These are phyloP conservation scores for Pyrenophora tritici-repentis DNA, from an alignment of 2,329 filamentous ascomycete species.

Conservation along the genomic window DNA sequence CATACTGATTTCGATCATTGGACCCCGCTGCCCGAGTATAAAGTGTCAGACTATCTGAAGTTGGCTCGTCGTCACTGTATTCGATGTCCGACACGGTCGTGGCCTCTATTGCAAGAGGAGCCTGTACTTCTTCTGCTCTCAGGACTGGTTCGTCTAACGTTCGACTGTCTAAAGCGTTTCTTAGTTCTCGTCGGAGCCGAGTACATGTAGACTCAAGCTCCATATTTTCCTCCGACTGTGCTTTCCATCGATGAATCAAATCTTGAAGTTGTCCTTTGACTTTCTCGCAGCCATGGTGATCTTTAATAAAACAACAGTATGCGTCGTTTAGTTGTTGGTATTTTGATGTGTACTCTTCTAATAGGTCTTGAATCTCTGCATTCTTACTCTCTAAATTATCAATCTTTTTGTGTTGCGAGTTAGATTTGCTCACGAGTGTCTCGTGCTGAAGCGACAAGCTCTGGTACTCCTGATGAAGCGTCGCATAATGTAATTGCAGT, in stretches of 20 bases:
- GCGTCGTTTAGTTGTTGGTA: slow-evolving; percentile 1
- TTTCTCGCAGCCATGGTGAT: slow-evolving; percentile 4
- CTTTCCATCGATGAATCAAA: slow-evolving; percentile 10
- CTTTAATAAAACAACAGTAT: slow-evolving; percentile 4
- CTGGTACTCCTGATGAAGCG: slow-evolving; percentile 5
- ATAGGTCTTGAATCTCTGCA: slow-evolving; percentile 9
- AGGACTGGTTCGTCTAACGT: background rate
- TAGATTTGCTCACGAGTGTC: slow-evolving; percentile 6
- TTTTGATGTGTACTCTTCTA: slow-evolving; percentile 5
- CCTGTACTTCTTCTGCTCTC: slow-evolving; percentile 7
- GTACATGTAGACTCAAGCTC: slow-evolving; percentile 7
- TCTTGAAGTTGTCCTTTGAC: slow-evolving; percentile 12
- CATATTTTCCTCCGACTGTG: slow-evolving; percentile 4
- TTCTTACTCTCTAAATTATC: slow-evolving; percentile 11
- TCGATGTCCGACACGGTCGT: slow-evolving; percentile 10
- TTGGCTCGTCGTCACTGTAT: slow-evolving; percentile 11
- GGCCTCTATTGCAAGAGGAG: slow-evolving; percentile 10
- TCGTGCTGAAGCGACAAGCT: background rate
- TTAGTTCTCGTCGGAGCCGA: slow-evolving; percentile 10
- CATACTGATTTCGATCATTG: slow-evolving; percentile 7
- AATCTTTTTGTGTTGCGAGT: slow-evolving; percentile 2
- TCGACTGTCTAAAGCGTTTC: slow-evolving; percentile 1
- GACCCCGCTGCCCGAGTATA: slow-evolving; percentile 7
- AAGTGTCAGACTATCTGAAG: slow-evolving; percentile 3
- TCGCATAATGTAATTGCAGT: slow-evolving; percentile 6